Percentiles rank a stretch among this genome's conserved stretches.
These are phyloP conservation scores for Plasmodium vivax DNA, from an alignment of 169 alveolate species.

Conservation along the genomic window DNA sequence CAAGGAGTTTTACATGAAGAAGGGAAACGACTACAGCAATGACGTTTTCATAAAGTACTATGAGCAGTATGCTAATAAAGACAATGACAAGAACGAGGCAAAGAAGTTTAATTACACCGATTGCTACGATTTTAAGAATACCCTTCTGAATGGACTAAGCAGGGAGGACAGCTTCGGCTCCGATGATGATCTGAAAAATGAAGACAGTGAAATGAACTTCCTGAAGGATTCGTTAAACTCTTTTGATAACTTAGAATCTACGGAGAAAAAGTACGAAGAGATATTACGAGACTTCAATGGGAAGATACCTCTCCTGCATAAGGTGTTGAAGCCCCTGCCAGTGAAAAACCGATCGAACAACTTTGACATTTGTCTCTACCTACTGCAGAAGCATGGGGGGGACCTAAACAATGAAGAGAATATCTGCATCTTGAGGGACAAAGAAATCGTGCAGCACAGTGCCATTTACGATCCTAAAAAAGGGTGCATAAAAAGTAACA, in stretches of 20 bases:
- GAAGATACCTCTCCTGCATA: slow-evolving; percentile 75
- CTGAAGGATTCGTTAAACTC: slow-evolving; percentile 52
- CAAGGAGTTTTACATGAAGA: slow-evolving; percentile 25
- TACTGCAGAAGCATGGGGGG: slow-evolving; percentile 78
- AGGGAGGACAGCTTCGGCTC: slow-evolving; percentile 49
- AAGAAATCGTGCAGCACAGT: slow-evolving; percentile 77
- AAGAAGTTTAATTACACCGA: slow-evolving; percentile 73
- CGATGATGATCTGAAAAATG: slow-evolving; percentile 56
- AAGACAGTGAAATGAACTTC: slow-evolving; percentile 23
- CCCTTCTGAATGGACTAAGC: slow-evolving; percentile 46
- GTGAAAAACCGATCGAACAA: slow-evolving; percentile 69
- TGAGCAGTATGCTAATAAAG: slow-evolving; percentile 53
- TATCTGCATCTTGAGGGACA: slow-evolving; percentile 77
- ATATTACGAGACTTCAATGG: slow-evolving; percentile 72
- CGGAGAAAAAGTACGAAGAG: slow-evolving; percentile 74
- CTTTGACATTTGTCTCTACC: slow-evolving; percentile 74
- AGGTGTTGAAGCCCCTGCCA: slow-evolving; percentile 69
- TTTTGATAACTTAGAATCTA: slow-evolving; percentile 74
- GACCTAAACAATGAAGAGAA: slow-evolving; percentile 76
- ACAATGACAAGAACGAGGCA: slow-evolving; percentile 40
- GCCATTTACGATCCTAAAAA: slow-evolving; percentile 70
- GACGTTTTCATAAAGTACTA: slow-evolving; percentile 69
- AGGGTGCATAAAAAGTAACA: slow-evolving; percentile 66
- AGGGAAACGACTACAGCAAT: slow-evolving; percentile 23
- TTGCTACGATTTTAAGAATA: slow-evolving; percentile 71